These are phyloP conservation scores for Pelagomonas calceolata DNA, from an alignment of 108 stramenopile genomes.

Conservation along the genomic window DNA sequence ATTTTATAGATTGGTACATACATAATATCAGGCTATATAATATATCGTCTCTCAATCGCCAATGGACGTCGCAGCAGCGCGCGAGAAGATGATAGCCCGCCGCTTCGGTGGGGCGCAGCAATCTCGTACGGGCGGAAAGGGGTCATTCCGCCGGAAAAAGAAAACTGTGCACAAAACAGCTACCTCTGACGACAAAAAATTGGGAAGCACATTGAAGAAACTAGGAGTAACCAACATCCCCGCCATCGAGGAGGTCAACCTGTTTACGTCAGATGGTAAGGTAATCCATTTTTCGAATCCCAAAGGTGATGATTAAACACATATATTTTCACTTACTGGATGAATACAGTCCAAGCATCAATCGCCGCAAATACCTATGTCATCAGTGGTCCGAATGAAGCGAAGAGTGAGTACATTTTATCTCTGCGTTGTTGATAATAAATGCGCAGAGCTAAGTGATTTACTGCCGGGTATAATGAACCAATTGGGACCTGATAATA, in stretches of 20 bases:
- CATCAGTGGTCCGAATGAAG: constrained; percentile 77
- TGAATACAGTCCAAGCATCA: constrained; percentile 70
- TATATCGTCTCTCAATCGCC: no score
- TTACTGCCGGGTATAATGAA: constrained; percentile 86
- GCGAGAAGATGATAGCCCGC: constrained; percentile 77
- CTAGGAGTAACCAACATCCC: constrained; percentile 93
- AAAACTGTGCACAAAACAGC: constrained; percentile 68
- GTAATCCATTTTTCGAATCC: constrained; percentile 91
- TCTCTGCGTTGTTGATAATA: no score
- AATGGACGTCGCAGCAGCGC: constrained; percentile 61
- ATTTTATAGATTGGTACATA: no score
- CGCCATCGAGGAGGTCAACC: constrained; percentile 94
- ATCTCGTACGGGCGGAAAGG: constrained; percentile 70
- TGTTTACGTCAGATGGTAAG: constrained; percentile 94
- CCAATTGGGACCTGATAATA: constrained; percentile 87
- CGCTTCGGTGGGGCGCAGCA: constrained; percentile 66
- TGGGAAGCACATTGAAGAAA: constrained; percentile 79
- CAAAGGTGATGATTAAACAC: constrained; percentile 23
- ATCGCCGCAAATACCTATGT: constrained; percentile 95
- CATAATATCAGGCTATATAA: no score
- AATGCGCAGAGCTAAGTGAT: constrained; percentile 56
- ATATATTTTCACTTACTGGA: no score
- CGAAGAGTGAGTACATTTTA: constrained; percentile 33
- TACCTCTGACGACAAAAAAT: constrained; percentile 86
- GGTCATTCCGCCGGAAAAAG: constrained; percentile 69